Base-by-base conservation (phyloP, 345 rosid species). In the Hibiscus tridactylites region DNA sequence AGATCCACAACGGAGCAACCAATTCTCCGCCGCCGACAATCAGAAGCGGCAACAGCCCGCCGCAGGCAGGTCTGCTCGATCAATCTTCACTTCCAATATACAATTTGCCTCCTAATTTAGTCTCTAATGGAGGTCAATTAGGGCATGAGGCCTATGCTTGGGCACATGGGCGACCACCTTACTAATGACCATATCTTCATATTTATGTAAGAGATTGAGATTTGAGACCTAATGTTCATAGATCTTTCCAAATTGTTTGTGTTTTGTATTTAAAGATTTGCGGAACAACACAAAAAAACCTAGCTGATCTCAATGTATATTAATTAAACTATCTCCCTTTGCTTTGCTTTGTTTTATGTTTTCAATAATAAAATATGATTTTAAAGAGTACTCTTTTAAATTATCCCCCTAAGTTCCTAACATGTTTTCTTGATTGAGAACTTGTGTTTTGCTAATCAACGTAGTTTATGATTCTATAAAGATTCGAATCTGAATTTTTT, bases 81-180 rank as follows among this genome's bases (percentile, higher is more conserved):
- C 85, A 85, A 13, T 80, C 93, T 0, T 72, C 74, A 10, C 74
- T 87, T 75, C 80, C 89, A 0, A 53, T 82, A 17, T 90, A 80
- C 60, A 84, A 80, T 75, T 62, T 88, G 75, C 85, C 87, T 1
- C 85, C 88, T 15, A 83, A 83, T 82, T 75, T 87, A 3, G 71
- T 83, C 60, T 77, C 83, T 0, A 88, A 84, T 68, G 91, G 84
- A 63, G 82, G 65, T 63, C 90, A 84, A 64, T 72, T 90, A 82
- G 93, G 91, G 88, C 96, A 90, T 47, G 93, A 88, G 44, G 85
- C 88, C 2, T 87, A 79, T 70, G 81, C 69, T 29, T 88, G 93
- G 93, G 84, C 82, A 63, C 89, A 90, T 64, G 80, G 73, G 0
- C 70, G 91, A 53, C 88, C 83, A 16, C 91, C 96, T 37, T 88